phyloP scores from a whole-genome alignment of 495 filamentous ascomycete genomes.

The Neurospora sp. region DNA sequence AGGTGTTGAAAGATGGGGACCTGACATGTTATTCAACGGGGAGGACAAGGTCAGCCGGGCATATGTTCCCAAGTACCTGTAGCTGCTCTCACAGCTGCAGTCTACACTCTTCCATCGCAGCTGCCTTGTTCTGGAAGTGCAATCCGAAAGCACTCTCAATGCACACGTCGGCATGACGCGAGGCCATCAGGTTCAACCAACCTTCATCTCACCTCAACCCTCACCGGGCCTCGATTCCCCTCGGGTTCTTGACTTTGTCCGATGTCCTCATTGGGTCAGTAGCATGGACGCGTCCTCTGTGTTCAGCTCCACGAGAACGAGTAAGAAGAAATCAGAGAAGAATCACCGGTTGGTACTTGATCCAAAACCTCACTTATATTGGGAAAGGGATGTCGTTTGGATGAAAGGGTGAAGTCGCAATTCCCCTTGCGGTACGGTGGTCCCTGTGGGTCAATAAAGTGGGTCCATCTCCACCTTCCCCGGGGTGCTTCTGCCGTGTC shows the following conservation, averaged over 20 bases:
- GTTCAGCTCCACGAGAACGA: background rate
- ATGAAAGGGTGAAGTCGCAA: background rate
- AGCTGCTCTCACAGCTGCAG: background rate
- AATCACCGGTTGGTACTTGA: background rate
- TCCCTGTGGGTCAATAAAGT: background rate
- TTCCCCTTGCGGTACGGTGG: background rate
- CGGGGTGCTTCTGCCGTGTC: background rate
- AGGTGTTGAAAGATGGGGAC: background rate
- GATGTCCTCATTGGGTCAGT: background rate
- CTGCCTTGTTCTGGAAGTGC: background rate
- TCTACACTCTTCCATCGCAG: background rate
- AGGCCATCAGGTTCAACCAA: background rate
- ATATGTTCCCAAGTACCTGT: background rate
- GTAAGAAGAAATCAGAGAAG: background rate
- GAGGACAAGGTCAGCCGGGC: background rate
- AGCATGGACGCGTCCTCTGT: background rate
- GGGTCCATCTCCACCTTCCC: background rate
- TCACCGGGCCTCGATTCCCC: background rate
- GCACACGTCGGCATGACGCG: background rate
- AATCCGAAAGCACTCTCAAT: background rate
- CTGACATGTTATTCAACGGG: background rate
- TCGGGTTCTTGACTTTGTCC: background rate
- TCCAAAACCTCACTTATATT: background rate
- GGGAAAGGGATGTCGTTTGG: background rate
- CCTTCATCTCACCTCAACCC: background rate